phyloP scores from a whole-genome alignment of 495 filamentous ascomycete genomes.

The Trichoderma reesei region DNA sequence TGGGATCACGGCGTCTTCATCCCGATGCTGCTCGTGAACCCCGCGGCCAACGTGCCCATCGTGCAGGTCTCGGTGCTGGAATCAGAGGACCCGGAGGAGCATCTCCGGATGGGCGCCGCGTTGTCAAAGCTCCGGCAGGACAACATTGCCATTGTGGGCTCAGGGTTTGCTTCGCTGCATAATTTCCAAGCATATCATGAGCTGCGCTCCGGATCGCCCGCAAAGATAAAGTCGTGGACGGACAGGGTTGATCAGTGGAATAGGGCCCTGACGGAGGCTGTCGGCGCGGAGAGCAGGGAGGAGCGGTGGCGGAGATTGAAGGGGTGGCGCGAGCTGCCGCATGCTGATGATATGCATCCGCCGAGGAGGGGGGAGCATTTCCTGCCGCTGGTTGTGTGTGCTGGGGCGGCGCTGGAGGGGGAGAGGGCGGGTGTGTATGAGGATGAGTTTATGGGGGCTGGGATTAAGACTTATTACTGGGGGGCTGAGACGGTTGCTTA shows the following conservation, averaged over 20 bases:
- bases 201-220: slow-evolving; percentile 21
- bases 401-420: slow-evolving; percentile 44
- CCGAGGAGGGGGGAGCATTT: slow-evolving; percentile 51
- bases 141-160: slow-evolving; percentile 54
- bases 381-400: slow-evolving; percentile 54
- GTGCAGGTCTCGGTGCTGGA: slow-evolving; percentile 61
- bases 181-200: slow-evolving; percentile 44
- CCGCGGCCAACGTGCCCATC: slow-evolving; percentile 45
- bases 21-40: slow-evolving; percentile 17
- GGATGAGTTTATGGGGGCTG: slow-evolving; percentile 25
- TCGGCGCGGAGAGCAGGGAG: slow-evolving; percentile 37
- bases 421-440: slow-evolving; percentile 20
- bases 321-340: slow-evolving; percentile 44
- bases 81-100: slow-evolving; percentile 48
- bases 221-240: slow-evolving; percentile 23
- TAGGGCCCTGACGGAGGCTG: slow-evolving; percentile 52
- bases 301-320: slow-evolving; percentile 35
- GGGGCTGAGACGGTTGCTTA: slow-evolving; percentile 8
- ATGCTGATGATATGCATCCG: slow-evolving; percentile 59
- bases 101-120: slow-evolving; percentile 55
- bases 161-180: slow-evolving; percentile 60
- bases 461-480: slow-evolving; percentile 33
- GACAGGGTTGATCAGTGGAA: slow-evolving; percentile 50
- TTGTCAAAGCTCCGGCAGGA: slow-evolving; percentile 50
- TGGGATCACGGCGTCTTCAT: slow-evolving; percentile 35